These are phyloP conservation scores for Eudorina sp. DNA, from an alignment of 139 green algal genomes.

Conservation along the genomic window DNA sequence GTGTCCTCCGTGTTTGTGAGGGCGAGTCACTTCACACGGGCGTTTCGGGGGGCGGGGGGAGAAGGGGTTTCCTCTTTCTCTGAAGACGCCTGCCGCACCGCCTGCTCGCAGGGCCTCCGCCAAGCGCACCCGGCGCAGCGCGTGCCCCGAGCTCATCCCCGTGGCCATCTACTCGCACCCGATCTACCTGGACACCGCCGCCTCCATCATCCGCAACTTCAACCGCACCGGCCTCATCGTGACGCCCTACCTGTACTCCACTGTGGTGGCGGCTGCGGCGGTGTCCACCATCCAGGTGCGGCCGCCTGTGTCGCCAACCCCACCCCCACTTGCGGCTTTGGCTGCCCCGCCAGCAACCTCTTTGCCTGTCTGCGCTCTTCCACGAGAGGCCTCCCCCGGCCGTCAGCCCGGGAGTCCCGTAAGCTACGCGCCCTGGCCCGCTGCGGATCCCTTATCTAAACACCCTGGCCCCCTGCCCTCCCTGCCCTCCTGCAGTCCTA, in stretches of 20 bases:
- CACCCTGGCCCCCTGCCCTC: neutral
- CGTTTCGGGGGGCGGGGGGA: neutral
- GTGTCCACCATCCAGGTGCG: conserved; percentile 34
- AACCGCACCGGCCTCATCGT: conserved; percentile 44
- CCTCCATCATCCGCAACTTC: conserved; percentile 27
- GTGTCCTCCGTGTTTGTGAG: too few relatives aligned
- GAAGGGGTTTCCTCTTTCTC: neutral
- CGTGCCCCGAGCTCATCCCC: conserved; percentile 24
- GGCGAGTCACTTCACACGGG: neutral
- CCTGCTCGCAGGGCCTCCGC: neutral
- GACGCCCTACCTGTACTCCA: conserved; percentile 43
- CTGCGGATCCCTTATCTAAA: too few relatives aligned
- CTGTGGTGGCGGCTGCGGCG: neutral
- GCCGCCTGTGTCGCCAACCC: too few relatives aligned
- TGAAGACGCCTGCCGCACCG: too few relatives aligned
- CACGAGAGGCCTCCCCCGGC: too few relatives aligned
- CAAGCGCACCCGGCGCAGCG: neutral
- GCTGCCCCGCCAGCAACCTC: too few relatives aligned
- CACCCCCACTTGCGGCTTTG: too few relatives aligned
- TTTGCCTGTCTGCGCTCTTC: too few relatives aligned
- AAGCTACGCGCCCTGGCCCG: too few relatives aligned
- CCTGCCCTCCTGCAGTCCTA: neutral
- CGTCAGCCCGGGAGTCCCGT: too few relatives aligned
- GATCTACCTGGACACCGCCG: conserved; percentile 22
- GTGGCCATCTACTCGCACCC: conserved; percentile 26